Evolutionary conservation across 2,329 filamentous ascomycete species (phyloP), one percentile per base, ranked within the genome.

Genomic region (Pseudogymnoascus verrucosus): DNA sequence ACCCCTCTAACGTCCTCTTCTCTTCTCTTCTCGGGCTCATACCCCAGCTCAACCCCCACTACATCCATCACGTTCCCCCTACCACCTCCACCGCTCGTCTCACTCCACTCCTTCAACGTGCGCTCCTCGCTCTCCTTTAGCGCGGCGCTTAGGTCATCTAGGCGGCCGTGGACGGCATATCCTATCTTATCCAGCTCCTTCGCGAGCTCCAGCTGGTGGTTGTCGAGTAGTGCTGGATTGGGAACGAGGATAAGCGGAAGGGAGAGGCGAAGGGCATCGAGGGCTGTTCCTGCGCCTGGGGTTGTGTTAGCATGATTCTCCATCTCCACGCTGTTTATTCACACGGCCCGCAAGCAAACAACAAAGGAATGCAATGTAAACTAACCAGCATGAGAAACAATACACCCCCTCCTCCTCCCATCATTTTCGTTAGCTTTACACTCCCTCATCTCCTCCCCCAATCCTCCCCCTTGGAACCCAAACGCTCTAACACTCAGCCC

Each of bases 191-290:
- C 84, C 64, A 98, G 82, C 68, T 90, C 87, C 60, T 86, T 80
- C 0, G 93, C 93, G 63, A 99, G 83, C 74, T 98, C 91, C 19
- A 86, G 83, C 76, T 99, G 95, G 73, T 99, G 95, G 71, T 99
- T 93, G 71, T 96, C 87, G 69, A 96, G 82, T 0, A 99, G 82
- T 5, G 80, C 79, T 1, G 86, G 82, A 74, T 99, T 99, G 2
- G 93, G 90, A 2, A 99, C 92, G 0, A 96, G 91, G 60, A 99
- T 83, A n/a, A 98, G 78, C 2, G 90, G 88, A 0, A 92, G 79
- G 12, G 85, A 84, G 62, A 89, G 78, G 47, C 90, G 85, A 66
- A 96, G 84, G 0, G 88, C 91, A 73, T 93, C 91, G 0, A 98
- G 81, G 28, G 98, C 92, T 2, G 91, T 92, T 7, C 95, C 95